Conservation (phyloP, 2,329 filamentous ascomycete species). For the Fusarium concolor region DNA sequence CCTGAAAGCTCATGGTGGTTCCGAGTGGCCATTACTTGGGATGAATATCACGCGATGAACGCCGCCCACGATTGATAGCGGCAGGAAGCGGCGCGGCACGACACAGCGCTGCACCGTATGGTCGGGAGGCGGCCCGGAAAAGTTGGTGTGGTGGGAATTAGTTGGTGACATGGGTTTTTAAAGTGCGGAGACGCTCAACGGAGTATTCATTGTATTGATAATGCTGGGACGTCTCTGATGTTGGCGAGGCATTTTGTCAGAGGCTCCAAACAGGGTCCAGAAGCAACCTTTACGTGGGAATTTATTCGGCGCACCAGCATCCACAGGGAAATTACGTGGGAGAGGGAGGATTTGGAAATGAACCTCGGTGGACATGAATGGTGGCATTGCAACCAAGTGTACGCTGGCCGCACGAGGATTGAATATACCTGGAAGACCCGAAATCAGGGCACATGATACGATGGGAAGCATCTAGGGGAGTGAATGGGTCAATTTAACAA, state of each 20-base stretch:
- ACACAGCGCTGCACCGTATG: slow-evolving; percentile 3
- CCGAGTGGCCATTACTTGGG: slow-evolving; percentile 14
- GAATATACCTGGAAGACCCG: slow-evolving; percentile 38
- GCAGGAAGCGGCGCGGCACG: slow-evolving; percentile 6
- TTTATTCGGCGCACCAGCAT: slow-evolving; percentile 27
- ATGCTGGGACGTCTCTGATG: slow-evolving; percentile 11
- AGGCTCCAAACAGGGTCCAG: background rate
- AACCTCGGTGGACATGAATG: slow-evolving; percentile 7
- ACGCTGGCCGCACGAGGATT: slow-evolving; percentile 37
- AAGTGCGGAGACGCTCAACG: slow-evolving; percentile 19
- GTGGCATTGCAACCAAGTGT: slow-evolving; percentile 30
- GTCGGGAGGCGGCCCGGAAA: slow-evolving; percentile 26
- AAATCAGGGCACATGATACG: slow-evolving; percentile 17
- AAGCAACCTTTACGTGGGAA: slow-evolving; percentile 1
- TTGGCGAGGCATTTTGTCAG: slow-evolving; percentile 9
- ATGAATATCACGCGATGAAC: slow-evolving; percentile 8
- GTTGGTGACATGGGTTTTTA: slow-evolving; percentile 16
- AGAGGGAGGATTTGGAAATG: slow-evolving; percentile 2
- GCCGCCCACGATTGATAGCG: slow-evolving; percentile 10
- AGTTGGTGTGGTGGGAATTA: slow-evolving; percentile 28
- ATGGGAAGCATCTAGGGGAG: slow-evolving; percentile 29
- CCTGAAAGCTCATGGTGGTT: slow-evolving; percentile 12
- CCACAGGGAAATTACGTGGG: slow-evolving; percentile 6
- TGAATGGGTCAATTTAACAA: slow-evolving; percentile 7
- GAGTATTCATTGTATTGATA: background rate